phyloP scores from a whole-genome alignment of 1,284 basidiomycete genomes.

The Cryptococcus depauperatus region DNA sequence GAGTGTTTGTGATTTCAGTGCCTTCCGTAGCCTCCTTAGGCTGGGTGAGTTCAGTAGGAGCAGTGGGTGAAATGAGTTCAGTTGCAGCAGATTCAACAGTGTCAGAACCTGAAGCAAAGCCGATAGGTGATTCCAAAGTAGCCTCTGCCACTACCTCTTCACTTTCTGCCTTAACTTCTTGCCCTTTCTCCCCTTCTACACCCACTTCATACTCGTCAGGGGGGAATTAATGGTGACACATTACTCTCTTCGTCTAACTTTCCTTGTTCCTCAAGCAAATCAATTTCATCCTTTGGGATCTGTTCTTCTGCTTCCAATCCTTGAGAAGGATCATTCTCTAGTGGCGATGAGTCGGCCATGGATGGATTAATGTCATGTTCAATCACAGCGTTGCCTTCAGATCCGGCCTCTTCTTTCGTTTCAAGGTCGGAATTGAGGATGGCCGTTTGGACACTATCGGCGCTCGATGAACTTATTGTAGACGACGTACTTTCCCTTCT shows the following conservation, averaged over 20 bases:
- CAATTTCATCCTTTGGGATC: constrained; percentile 35
- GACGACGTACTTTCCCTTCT: neutral
- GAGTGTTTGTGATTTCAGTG: no score
- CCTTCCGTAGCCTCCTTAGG: no score
- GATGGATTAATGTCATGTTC: no score
- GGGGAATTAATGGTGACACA: neutral
- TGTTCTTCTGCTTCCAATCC: constrained; percentile 4
- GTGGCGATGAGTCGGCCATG: neutral
- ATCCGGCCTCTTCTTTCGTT: no score
- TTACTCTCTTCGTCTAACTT: constrained; percentile 10
- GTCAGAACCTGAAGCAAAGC: neutral
- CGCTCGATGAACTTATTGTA: neutral
- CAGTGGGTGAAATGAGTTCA: neutral
- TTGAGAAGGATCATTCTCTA: neutral
- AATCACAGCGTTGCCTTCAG: neutral
- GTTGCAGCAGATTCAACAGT: neutral
- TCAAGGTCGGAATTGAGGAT: neutral
- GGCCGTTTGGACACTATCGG: neutral
- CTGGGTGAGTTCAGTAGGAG: no score
- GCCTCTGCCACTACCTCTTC: neutral
- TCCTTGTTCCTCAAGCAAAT: constrained; percentile 29
- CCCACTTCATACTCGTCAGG: neutral
- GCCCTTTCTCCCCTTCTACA: neutral
- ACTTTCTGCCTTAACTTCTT: neutral
- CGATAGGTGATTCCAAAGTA: neutral